Conservation (phyloP, 75 land plant species). For the Sequoia sempervirens region DNA sequence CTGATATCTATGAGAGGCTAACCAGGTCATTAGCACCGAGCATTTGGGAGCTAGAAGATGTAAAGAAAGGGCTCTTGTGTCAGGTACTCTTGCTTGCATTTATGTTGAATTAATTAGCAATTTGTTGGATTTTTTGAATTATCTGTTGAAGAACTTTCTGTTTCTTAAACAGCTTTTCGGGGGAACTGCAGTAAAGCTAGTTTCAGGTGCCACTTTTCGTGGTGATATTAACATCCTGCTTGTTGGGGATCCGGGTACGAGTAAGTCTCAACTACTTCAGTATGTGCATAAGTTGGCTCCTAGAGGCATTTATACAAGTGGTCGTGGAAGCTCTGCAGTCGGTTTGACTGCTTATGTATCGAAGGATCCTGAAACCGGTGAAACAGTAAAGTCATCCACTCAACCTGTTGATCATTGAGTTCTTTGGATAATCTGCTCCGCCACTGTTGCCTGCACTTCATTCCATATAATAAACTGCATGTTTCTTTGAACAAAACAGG, state of each 20-base stretch:
- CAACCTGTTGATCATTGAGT: neutral
- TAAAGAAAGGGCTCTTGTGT: slow-evolving; percentile 96
- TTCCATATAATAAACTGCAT: neutral
- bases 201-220: slow-evolving; percentile 87
- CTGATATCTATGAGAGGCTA: slow-evolving; percentile 84
- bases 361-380: too few species aligned
- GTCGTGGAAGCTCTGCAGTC: too few species aligned
- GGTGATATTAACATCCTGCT: slow-evolving; percentile 95
- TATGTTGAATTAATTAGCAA: neutral
- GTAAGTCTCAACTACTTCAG: slow-evolving; percentile 96
- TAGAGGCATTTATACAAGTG: slow-evolving; percentile 16
- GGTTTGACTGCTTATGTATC: too few species aligned
- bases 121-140: neutral
- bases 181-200: slow-evolving; percentile 71
- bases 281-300: slow-evolving; percentile 98
- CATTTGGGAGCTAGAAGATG: slow-evolving; percentile 99
- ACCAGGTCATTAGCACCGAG: slow-evolving; percentile 95
- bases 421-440: neutral
- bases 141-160: neutral
- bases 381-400: slow-evolving; percentile 15
- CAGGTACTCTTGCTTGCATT: slow-evolving; percentile 48
- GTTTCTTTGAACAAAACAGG: slow-evolving; percentile 33
- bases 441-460: neutral
- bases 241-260: slow-evolving; percentile 99
- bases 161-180: slow-evolving; percentile 73